Evolutionary conservation across 2,329 filamentous ascomycete genomes (phyloP), one percentile per base, ranked within the genome.

Genomic region (Fusarium dimerum): DNA sequence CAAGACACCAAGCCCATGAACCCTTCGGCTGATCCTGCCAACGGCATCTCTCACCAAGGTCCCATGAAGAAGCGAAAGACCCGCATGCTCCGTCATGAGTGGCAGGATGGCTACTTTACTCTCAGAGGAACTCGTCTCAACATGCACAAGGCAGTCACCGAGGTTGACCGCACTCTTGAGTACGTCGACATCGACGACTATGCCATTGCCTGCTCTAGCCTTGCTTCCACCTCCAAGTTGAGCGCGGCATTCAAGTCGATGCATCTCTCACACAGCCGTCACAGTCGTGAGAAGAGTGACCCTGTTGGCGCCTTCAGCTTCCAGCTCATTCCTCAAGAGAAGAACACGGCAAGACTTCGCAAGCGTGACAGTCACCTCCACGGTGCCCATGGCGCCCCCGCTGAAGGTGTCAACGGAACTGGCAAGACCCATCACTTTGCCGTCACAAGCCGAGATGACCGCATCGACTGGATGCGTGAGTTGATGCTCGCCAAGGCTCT

Each of bases 391-490:
- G 57, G 52, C 50, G 55, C 64, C 50, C 68, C 71, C 32, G 62
- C 68, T 32, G 79, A 80, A 38, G 77, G 78, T 26, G 75, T 74
- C 57, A 85, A 86, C 54, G 83, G 82, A 50, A 85, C 82, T 11
- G 85, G 84, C 64, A 97, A 96, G 80, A 89, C 90, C 42, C 93
- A 97, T 67, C 91, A 97, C 70, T 97, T 97, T 69, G 90, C 93
- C 0, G 93, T 97, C 62, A 88, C 88, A 74, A 85, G 80, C 64
- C 83, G 92, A 13, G 90, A 97, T 67, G 90, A 97, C 69, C 83
- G 93, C 56, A 97, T 97, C 66, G 93, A 97, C 70, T 99, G 94
- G 94, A 95, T 95, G 90, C 81, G 90, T 49, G 90, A 95, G 79
- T 76, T 95, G 55, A 95, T 95, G 90, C 83, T 95, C 43, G 90